A percentile compares a stretch with the other conserved stretches of the same genome.
Conservation (phyloP, 2,329 filamentous ascomycete species). For the Nigrospora osmanthi region DNA sequence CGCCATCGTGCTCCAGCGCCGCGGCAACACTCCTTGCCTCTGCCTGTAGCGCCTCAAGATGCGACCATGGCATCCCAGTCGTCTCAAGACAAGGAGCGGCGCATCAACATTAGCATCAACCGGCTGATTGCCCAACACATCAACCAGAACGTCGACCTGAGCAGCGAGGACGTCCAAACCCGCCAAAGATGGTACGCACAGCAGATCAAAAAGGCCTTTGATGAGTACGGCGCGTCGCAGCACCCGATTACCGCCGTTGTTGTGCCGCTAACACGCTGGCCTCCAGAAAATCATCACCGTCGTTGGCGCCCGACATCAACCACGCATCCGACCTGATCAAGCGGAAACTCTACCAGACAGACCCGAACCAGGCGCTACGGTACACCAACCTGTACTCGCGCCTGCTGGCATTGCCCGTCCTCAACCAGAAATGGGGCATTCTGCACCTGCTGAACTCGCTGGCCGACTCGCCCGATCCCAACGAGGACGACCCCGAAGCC, state of each 20-base stretch:
- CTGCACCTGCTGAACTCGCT: constrained; percentile 84
- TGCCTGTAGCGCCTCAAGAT: constrained; percentile 12
- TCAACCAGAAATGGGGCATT: constrained; percentile 96
- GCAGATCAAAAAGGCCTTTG: constrained; percentile 5
- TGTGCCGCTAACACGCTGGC: neutral
- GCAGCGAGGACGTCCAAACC: constrained; percentile 55
- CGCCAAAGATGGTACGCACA: constrained; percentile 6
- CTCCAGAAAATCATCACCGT: constrained; percentile 39
- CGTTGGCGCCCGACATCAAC: constrained; percentile 66
- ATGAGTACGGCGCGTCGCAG: constrained; percentile 2
- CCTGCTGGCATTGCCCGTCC: constrained; percentile 80
- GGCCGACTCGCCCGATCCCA: constrained; percentile 57
- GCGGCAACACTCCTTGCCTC: no score
- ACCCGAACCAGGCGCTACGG: constrained; percentile 68
- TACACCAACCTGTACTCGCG: constrained; percentile 90
- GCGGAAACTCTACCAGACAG: constrained; percentile 72
- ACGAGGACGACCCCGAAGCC: constrained; percentile 31
- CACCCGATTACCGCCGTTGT: no score
- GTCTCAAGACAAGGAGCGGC: constrained; percentile 49
- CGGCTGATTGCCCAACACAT: constrained; percentile 70
- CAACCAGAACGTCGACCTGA: constrained; percentile 56
- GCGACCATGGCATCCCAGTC: constrained; percentile 41
- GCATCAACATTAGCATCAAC: constrained; percentile 72
- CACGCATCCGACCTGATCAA: constrained; percentile 92
- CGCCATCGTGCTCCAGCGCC: no score